Conservation (phyloP, 495 filamentous ascomycete genomes). For the Xylaria curta region DNA sequence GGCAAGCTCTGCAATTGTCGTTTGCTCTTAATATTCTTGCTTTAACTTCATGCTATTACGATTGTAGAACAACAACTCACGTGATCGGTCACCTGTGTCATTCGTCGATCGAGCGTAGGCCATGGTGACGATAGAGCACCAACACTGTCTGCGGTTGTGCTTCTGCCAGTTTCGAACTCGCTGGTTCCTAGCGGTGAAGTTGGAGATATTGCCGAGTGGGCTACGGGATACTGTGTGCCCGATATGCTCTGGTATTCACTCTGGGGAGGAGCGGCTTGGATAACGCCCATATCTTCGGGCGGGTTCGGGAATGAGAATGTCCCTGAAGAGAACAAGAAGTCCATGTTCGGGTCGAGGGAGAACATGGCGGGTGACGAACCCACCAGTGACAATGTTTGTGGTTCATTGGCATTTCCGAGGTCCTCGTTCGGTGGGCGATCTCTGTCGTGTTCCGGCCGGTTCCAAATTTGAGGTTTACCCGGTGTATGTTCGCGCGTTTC, state of each 20-base stretch:
- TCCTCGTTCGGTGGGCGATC: neutral
- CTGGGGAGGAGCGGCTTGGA: neutral
- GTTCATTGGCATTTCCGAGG: neutral
- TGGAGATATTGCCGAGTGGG: conserved; percentile 2
- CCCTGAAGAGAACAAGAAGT: conserved; percentile 7
- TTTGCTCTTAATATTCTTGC: neutral
- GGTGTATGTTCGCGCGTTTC: neutral
- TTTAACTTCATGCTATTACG: neutral
- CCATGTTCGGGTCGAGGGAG: conserved; percentile 11
- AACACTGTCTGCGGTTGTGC: conserved; percentile 6
- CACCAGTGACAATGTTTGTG: conserved; percentile 6
- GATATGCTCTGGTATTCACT: conserved; percentile 10
- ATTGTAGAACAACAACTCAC: conserved; percentile 3
- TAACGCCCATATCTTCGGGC: neutral
- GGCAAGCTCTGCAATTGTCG: neutral
- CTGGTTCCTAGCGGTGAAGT: neutral
- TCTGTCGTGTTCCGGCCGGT: neutral
- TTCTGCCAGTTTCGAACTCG: conserved; percentile 3
- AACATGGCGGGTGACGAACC: conserved; percentile 16
- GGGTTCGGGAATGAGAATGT: neutral
- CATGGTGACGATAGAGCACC: conserved; percentile 5
- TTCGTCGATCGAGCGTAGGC: conserved; percentile 11
- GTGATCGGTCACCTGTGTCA: neutral
- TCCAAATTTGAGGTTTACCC: neutral
- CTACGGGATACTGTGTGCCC: neutral